phyloP scores from a whole-genome alignment of 495 filamentous ascomycete genomes.

The Lasiosphaeriaceae sp. region DNA sequence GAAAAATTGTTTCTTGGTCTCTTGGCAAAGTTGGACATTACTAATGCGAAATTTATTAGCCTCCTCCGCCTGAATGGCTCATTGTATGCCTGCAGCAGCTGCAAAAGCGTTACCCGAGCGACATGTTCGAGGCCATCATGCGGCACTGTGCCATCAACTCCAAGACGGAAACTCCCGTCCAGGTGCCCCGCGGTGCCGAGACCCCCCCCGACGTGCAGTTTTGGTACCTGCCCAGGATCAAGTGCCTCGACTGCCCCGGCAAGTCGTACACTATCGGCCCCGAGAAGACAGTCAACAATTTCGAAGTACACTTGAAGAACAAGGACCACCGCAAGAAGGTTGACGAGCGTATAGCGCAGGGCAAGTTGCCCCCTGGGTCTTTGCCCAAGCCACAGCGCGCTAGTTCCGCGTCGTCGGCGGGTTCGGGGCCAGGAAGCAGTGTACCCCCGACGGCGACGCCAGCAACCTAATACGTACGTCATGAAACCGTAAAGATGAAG shows the following conservation, averaged over 20 bases:
- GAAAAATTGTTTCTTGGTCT: no score
- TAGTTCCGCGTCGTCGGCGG: no score
- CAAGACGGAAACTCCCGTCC: slow-evolving; percentile 53
- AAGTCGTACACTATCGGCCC: slow-evolving; percentile 90
- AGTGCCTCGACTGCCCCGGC: slow-evolving; percentile 86
- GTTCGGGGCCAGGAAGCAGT: no score
- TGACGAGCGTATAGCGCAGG: slow-evolving; percentile 8
- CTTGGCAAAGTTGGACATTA: no score
- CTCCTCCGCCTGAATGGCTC: slow-evolving; percentile 81
- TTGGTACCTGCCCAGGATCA: slow-evolving; percentile 77
- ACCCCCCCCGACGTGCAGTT: slow-evolving; percentile 57
- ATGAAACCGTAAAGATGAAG: no score
- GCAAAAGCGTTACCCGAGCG: slow-evolving; percentile 61
- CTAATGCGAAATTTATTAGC: slow-evolving; percentile 41
- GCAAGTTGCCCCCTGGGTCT: no score
- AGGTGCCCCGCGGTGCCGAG: slow-evolving; percentile 44
- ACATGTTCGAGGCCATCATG: slow-evolving; percentile 84
- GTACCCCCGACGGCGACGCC: no score
- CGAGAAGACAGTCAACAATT: slow-evolving; percentile 77
- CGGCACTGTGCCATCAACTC: slow-evolving; percentile 73
- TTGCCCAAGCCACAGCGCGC: no score
- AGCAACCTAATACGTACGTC: no score
- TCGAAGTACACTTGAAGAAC: slow-evolving; percentile 86
- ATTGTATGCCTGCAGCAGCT: slow-evolving; percentile 58
- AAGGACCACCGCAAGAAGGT: slow-evolving; percentile 72